Evolutionary conservation across 2,329 filamentous ascomycete genomes (phyloP), one percentile per base, ranked within the genome.

Genomic region (Xylariaceae sp.): DNA sequence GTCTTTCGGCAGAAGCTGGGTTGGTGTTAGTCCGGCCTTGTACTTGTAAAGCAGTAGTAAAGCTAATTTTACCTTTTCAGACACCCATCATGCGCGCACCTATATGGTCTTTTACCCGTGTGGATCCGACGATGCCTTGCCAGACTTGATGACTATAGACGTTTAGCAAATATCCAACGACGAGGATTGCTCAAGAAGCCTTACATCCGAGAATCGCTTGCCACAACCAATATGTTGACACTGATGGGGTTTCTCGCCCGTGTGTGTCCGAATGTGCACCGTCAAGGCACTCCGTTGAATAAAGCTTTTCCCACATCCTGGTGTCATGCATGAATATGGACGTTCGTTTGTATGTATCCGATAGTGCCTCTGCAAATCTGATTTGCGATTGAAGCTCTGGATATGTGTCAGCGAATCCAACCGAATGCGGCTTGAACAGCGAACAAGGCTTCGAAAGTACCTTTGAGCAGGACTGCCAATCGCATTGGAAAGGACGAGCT

Each of bases 361-460:
- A 64, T 86, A 86, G 64, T 88, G 85, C 64, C 85, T 78, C 63
- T 87, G 83, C 54, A 88, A 72, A 62, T 88, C 85, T 16, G 85
- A 88, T 69, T 88, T 88, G 63, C 85, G 78, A 69, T 87, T 87
- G 74, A 88, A 88, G 71, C 82, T 85, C 85, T 88, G 60, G n/a
- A 44, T 19, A 50, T 17, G 33, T 49, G 48, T 58, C 17, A 61
- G 50, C 41, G 47, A 49, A 63, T 39, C 41, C 33, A 33, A 16
- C 31, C 11, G 5, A 31, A 39, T 34, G 17, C 19, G 16, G 52
- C 31, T 38, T 38, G 39, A 38, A 67, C 75, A 53, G 7, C 22
- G 22, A 28, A 7, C 7, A 28, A 28, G 4, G 7, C 22, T 5
- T 28, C 4, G 4, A 28, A 28, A 7, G 22, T 69, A 86, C 82